Percentiles rank a stretch among this genome's conserved stretches.
Conservation (phyloP, 2,329 filamentous ascomycete genomes). For the Neofusicoccum ribis region DNA sequence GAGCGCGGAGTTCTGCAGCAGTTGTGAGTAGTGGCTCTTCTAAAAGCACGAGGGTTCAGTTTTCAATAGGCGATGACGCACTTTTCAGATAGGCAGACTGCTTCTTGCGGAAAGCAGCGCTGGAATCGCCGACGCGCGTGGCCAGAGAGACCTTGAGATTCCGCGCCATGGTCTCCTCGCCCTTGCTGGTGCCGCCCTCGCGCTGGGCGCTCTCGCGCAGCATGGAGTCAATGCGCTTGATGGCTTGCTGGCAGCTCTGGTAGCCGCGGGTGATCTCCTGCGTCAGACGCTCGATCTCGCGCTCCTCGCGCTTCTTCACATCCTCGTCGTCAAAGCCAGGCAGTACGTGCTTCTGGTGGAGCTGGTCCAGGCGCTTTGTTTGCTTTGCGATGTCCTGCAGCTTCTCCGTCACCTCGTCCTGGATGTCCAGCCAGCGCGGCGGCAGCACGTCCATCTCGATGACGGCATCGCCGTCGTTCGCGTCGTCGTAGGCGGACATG, state of each 20-base stretch:
- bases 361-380: slow-evolving; percentile 80
- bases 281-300: slow-evolving; percentile 85
- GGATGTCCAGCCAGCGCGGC: slow-evolving; percentile 92
- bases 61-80: slow-evolving; percentile 44
- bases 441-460: slow-evolving; percentile 98
- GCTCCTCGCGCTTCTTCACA: slow-evolving; percentile 80
- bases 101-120: slow-evolving; percentile 92
- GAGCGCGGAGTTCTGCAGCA: slow-evolving; percentile 42
- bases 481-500: slow-evolving; percentile 78
- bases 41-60: not conserved
- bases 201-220: slow-evolving; percentile 72
- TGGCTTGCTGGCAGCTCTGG: slow-evolving; percentile 84
- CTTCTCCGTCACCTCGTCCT: slow-evolving; percentile 86
- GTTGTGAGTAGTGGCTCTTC: slow-evolving; percentile 22
- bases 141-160: slow-evolving; percentile 95
- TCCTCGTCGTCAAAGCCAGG: slow-evolving; percentile 97
- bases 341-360: slow-evolving; percentile 96
- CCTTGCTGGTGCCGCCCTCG: slow-evolving; percentile 69
- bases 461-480: slow-evolving; percentile 82
- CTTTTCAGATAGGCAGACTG: slow-evolving; percentile 95
- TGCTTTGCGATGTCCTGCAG: slow-evolving; percentile 79
- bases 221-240: slow-evolving; percentile 85
- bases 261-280: slow-evolving; percentile 87
- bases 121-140: slow-evolving; percentile 84
- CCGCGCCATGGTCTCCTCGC: slow-evolving; percentile 92